These are phyloP conservation scores for Solanum hybrid DNA, from an alignment of 305 asterid species.

Conservation along the genomic window DNA sequence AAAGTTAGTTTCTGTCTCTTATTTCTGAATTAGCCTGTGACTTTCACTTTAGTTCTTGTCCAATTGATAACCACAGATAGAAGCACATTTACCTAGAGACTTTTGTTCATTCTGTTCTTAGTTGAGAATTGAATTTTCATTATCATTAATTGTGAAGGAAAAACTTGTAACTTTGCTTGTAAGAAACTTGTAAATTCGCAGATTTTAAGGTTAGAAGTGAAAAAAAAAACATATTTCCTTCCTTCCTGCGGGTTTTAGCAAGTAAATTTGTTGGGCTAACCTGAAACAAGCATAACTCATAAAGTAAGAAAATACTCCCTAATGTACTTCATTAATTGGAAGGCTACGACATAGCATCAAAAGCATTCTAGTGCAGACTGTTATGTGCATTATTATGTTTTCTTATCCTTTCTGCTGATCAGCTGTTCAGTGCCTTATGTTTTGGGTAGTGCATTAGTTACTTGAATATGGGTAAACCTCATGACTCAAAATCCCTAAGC, in stretches of 20 bases:
- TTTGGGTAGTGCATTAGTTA: neutral
- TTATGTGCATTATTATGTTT: neutral
- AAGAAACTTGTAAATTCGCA: too few species aligned
- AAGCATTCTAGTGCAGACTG: neutral
- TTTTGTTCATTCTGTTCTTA: neutral
- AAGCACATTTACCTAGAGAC: neutral
- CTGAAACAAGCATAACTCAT: neutral
- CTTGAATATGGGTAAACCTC: neutral
- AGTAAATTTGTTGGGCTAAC: neutral
- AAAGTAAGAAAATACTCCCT: neutral
- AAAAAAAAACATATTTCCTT: neutral
- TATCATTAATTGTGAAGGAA: too few species aligned
- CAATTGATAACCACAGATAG: neutral
- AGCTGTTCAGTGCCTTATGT: neutral
- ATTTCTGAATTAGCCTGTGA: neutral
- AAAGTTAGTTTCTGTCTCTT: constrained; percentile 34
- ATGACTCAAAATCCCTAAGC: neutral
- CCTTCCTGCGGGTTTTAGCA: neutral
- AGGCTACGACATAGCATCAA: neutral
- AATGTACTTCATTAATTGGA: neutral
- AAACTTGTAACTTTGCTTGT: too few species aligned
- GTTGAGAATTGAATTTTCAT: neutral
- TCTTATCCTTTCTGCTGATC: neutral
- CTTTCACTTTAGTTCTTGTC: neutral
- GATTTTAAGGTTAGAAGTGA: neutral